Evolutionary conservation across 148 eudicot genomes (phyloP).

Genomic region (Fagopyrum homotropicum): DNA sequence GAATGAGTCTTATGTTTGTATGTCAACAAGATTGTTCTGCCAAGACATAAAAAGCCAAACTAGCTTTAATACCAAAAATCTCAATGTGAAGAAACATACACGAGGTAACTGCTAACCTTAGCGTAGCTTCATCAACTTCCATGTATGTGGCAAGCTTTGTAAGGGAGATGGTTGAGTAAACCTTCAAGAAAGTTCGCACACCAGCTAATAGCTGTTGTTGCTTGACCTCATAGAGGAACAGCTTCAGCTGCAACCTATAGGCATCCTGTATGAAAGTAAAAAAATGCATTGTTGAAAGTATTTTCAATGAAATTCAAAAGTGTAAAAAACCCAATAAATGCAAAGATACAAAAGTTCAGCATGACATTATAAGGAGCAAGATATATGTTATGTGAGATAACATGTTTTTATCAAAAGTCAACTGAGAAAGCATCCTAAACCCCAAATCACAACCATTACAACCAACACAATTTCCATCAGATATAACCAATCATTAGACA

Average conservation of each 20-base stretch:
- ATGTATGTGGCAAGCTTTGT: slow-evolving; percentile 75
- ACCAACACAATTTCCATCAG: background rate
- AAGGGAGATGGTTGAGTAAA: slow-evolving; percentile 81
- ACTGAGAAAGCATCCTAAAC: background rate
- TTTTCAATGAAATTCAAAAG: background rate
- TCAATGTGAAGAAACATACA: slow-evolving; percentile 5
- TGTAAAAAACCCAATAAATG: background rate
- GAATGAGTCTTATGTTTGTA: slow-evolving; percentile 96
- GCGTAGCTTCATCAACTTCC: slow-evolving; percentile 87
- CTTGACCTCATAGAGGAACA: slow-evolving; percentile 93
- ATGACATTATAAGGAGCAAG: background rate
- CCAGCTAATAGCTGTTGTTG: slow-evolving; percentile 83
- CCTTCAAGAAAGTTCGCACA: slow-evolving; percentile 82
- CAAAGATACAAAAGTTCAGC: background rate
- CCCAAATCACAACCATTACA: background rate
- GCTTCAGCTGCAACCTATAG: slow-evolving; percentile 92
- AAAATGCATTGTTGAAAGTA: background rate
- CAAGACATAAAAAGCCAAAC: slow-evolving; percentile 5
- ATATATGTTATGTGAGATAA: background rate
- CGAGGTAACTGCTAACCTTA: slow-evolving; percentile 42
- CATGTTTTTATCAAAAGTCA: background rate
- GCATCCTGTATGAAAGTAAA: slow-evolving; percentile 60
- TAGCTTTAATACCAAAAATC: background rate
- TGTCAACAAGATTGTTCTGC: slow-evolving; percentile 91
- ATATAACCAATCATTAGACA: background rate